phyloP scores from a whole-genome alignment of 1,284 basidiomycete species.

The Kwoniella shivajii region DNA sequence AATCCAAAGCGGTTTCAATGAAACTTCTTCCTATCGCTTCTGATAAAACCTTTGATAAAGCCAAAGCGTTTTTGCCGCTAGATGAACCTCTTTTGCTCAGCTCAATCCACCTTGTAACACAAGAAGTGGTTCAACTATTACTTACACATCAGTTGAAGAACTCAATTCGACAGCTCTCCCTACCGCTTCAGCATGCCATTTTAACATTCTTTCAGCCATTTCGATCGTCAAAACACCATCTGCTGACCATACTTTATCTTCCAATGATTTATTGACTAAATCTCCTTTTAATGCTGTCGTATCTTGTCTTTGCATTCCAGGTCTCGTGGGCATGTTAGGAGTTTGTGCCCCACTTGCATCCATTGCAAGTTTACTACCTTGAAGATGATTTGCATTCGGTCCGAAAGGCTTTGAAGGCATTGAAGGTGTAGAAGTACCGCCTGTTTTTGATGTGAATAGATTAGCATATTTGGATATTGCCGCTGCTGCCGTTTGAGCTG shows the following conservation, averaged over 20 bases:
- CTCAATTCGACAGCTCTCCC: conserved; percentile 89
- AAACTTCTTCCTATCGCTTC: conserved; percentile 86
- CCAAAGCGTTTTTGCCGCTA: conserved; percentile 88
- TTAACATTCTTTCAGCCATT: conserved; percentile 83
- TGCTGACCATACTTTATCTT: conserved; percentile 72
- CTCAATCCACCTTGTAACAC: too few relatives aligned
- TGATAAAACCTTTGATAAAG: conserved; percentile 80
- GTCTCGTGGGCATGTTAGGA: too few relatives aligned
- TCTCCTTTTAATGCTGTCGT: conserved; percentile 21
- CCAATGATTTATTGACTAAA: conserved; percentile 47
- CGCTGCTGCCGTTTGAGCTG: conserved; percentile 63
- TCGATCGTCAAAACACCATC: conserved; percentile 77
- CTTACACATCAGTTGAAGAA: conserved; percentile 76
- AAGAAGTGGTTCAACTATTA: conserved; percentile 15
- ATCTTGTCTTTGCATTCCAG: conserved; percentile 20
- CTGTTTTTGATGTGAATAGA: conserved; percentile 55
- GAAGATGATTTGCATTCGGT: conserved; percentile 8
- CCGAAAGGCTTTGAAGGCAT: conserved; percentile 11
- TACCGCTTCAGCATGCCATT: conserved; percentile 94
- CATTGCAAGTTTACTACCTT: not conserved
- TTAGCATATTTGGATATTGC: conserved; percentile 70
- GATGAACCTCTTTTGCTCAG: conserved; percentile 4
- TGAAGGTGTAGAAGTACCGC: conserved; percentile 17
- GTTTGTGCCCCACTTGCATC: conserved; percentile 11
- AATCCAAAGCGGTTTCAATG: conserved; percentile 87